Conservation (phyloP, 2,329 filamentous ascomycete species). For the Cordyceps militaris region DNA sequence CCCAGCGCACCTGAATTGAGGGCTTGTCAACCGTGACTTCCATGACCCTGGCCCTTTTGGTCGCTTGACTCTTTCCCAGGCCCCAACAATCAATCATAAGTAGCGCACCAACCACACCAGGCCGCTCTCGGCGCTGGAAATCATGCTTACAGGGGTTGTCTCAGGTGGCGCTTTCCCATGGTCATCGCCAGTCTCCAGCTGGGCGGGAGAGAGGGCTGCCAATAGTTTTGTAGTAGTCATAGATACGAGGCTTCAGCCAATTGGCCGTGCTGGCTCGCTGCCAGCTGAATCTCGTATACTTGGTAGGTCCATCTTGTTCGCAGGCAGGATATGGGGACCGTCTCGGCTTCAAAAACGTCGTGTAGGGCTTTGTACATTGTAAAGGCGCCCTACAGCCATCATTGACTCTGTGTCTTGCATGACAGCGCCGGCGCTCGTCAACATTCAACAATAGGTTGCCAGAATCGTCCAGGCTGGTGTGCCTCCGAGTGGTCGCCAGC, state of each 20-base stretch:
- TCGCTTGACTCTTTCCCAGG: neutral
- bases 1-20: neutral
- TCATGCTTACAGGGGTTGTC: neutral
- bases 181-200: neutral
- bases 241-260: neutral
- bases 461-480: neutral
- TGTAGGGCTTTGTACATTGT: slow-evolving; percentile 4
- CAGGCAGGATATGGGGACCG: neutral
- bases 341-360: neutral
- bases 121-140: neutral
- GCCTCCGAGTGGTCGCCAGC: neutral
- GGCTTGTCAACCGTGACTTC: neutral
- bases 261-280: no score
- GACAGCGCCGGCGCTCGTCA: neutral
- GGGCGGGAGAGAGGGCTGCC: neutral
- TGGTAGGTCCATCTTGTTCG: neutral
- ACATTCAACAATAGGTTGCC: neutral
- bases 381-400: slow-evolving; percentile 2
- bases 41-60: neutral
- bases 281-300: neutral
- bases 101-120: neutral
- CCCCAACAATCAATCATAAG: neutral
- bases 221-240: neutral
- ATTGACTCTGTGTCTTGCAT: neutral
- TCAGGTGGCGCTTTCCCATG: neutral